Conservation (phyloP, 2,329 filamentous ascomycete species). For the Plenodomus biglobosus region DNA sequence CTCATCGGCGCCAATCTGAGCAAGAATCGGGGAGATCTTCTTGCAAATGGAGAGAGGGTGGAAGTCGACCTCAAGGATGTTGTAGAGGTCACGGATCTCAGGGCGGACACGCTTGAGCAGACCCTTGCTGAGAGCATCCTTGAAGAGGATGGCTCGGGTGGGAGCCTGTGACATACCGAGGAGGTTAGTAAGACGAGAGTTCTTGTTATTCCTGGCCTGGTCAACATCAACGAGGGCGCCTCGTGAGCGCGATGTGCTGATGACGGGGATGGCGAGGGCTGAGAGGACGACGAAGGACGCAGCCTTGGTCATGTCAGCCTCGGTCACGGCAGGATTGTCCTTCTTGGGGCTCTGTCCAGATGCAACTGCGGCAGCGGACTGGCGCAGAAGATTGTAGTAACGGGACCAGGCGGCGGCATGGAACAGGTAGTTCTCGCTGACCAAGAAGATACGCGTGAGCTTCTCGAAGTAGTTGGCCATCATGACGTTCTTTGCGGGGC, state of each 20-base stretch:
- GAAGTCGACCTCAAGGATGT: slow-evolving; percentile 98
- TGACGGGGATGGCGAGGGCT: slow-evolving; percentile 96
- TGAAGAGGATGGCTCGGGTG: slow-evolving; percentile 87
- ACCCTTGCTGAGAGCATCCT: slow-evolving; percentile 92
- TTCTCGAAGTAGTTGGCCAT: slow-evolving; percentile 99
- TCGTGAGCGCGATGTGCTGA: slow-evolving; percentile 94
- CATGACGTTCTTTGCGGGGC: slow-evolving; percentile 97
- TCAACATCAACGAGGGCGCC: slow-evolving; percentile 96
- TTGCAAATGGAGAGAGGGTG: slow-evolving; percentile 98
- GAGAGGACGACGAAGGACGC: slow-evolving; percentile 95
- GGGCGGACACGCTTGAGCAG: slow-evolving; percentile 88
- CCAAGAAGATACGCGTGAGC: slow-evolving; percentile 95
- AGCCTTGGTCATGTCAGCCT: slow-evolving; percentile 88
- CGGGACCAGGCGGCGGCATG: slow-evolving; percentile 96
- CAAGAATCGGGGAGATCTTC: slow-evolving; percentile 95
- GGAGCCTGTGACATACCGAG: slow-evolving; percentile 90
- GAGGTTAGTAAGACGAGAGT: slow-evolving; percentile 92
- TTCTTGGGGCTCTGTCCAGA: slow-evolving; percentile 87
- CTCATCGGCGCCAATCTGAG: slow-evolving; percentile 86
- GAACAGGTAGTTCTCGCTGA: slow-evolving; percentile 99
- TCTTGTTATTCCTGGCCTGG: slow-evolving; percentile 98
- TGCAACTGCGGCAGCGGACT: slow-evolving; percentile 80
- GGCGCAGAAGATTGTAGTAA: slow-evolving; percentile 94
- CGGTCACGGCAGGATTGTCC: slow-evolving; percentile 86
- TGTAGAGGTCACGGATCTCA: slow-evolving; percentile 96